Evolutionary conservation across 169 alveolate species (phyloP), one percentile per base, ranked within the genome.

Genomic region (Theileria annulata): DNA sequence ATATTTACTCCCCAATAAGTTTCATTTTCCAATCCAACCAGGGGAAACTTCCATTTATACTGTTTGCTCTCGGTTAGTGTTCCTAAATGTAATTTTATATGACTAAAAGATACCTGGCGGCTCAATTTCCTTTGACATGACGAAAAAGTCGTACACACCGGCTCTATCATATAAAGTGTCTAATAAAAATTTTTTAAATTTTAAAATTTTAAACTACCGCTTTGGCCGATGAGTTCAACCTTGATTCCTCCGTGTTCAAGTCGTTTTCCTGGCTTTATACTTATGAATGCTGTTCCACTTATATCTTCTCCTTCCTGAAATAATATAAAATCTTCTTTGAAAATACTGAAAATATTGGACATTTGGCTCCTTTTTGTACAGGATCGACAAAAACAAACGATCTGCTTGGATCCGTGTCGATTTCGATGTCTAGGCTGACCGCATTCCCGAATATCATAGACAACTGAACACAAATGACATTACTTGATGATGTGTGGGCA

Each of bases 241-340:
- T 95, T 95, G 28, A 97, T 96, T 54, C 99, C 99, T 80, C 95
- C 94, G 87, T 98, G 99, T 62, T 98, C 99, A 70, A 98, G 81
- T 71, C 95, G 95, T 77, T 96, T 96, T 35, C 97, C 98, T 0
- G 97, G 97, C 73, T 94, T 93, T 79, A 96, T 71, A 77, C 92
- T 92, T 60, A 96, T 93, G 42, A 93, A 80, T n/a, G 98, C 98
- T 15, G 90, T 79, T 19, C 98, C 97, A 63, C 94, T 88, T n/a
- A 95, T 93, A 75, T 93, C 97, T 66, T 95, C 98, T 25, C 96
- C 96, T 70, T 95, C 95, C 93, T 92, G 79, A 25, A 51, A 37
- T 56, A 23, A 25, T 23, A 15, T 37, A 33, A 49, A 30, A 49
- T 21, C 31, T 0, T 9, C 12, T 28, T 12, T 10, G 0, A 3